Percentiles rank a stretch among this genome's conserved stretches.
phyloP scores from a whole-genome alignment of 805 yeast genomes.

The Starmera quercuum region DNA sequence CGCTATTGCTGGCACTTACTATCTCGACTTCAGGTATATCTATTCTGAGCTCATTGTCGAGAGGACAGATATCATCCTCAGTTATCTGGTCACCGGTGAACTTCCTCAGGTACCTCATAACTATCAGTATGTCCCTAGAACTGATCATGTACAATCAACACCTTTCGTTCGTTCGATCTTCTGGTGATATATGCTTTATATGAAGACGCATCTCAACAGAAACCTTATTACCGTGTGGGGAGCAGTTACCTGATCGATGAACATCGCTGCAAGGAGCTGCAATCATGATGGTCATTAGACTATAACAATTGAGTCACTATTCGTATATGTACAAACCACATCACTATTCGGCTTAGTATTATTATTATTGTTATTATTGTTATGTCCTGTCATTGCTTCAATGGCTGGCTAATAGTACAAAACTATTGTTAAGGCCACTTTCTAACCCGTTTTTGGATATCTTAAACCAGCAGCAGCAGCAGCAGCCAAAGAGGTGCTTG shows the following conservation, averaged over 20 bases:
- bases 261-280: too few relatives aligned
- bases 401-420: too few relatives aligned
- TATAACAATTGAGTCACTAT: not conserved
- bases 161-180: not conserved
- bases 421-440: too few relatives aligned
- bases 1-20: too few relatives aligned
- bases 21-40: slow-evolving; percentile 6
- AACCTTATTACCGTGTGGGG: not conserved
- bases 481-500: too few relatives aligned
- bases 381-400: too few relatives aligned
- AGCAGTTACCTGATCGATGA: not conserved
- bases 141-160: not conserved
- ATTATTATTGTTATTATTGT: too few relatives aligned
- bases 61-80: slow-evolving; percentile 2
- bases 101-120: slow-evolving; percentile 13
- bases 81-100: slow-evolving; percentile 15
- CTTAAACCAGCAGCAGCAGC: too few relatives aligned
- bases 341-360: too few relatives aligned
- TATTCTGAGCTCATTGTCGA: slow-evolving; percentile 1
- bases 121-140: not conserved
- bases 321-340: too few relatives aligned
- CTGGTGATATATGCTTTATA: not conserved
- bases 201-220: not conserved
- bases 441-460: too few relatives aligned
- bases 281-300: too few relatives aligned